Evolutionary conservation across 371 early-diverging fungal genomes (phyloP).

Genomic region (Mucor indicus): DNA sequence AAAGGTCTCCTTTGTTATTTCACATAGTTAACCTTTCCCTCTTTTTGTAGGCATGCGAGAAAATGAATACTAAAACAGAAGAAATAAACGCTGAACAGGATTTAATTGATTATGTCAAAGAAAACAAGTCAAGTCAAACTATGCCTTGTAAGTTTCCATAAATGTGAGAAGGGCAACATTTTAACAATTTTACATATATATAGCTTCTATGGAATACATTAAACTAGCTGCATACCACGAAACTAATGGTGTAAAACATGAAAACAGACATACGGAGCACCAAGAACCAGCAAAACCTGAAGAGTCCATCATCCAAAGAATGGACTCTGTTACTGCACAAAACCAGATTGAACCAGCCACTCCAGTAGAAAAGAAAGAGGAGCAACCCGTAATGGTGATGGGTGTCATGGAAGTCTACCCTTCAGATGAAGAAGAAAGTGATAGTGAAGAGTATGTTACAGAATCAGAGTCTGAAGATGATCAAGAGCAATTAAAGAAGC

Average conservation of each 20-base stretch:
- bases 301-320: background rate
- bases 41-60: conserved; percentile 12
- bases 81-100: conserved; percentile 9
- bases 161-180: background rate
- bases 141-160: conserved; percentile 16
- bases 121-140: conserved; percentile 12
- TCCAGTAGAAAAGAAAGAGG: no score
- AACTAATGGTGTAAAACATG: background rate
- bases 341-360: background rate
- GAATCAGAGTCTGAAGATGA: conserved; percentile 11
- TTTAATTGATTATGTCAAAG: conserved; percentile 10
- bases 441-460: conserved; percentile 10
- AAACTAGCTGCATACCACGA: conserved; percentile 21
- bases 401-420: conserved; percentile 24
- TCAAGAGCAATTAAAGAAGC: background rate
- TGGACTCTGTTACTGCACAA: background rate
- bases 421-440: conserved; percentile 16
- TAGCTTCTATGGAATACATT: conserved; percentile 20
- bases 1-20: no score
- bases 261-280: conserved; percentile 13
- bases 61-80: conserved; percentile 5
- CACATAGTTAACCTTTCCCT: no score
- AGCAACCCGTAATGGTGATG: conserved; percentile 10
- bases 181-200: background rate
- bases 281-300: conserved; percentile 11